These are phyloP conservation scores for Aureobasidium sp. DNA, from an alignment of 2,329 filamentous ascomycete genomes.

Conservation along the genomic window DNA sequence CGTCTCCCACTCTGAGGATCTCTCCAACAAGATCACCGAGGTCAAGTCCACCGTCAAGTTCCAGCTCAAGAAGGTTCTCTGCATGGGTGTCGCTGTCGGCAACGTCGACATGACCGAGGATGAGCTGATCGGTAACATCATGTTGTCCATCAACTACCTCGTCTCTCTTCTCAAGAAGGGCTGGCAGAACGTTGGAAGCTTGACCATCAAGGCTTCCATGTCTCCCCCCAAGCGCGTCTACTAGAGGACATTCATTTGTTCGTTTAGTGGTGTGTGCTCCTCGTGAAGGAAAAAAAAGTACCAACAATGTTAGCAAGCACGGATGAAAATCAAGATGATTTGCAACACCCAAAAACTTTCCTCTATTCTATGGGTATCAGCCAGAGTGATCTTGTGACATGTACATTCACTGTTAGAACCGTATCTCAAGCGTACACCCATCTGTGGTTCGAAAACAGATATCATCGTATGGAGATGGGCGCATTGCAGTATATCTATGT, in stretches of 20 bases:
- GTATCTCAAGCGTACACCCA: not conserved
- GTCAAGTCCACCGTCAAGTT: conserved; percentile 99
- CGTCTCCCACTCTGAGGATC: conserved; percentile 93
- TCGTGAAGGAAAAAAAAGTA: not conserved
- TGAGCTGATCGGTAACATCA: conserved; percentile 96
- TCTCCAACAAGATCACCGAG: conserved; percentile 91
- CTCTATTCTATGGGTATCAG: not conserved
- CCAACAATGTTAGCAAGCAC: conserved; percentile 1
- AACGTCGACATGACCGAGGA: conserved; percentile 96
- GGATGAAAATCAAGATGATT: conserved; percentile 12
- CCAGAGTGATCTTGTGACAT: not conserved
- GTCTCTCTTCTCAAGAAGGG: conserved; percentile 99
- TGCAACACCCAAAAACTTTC: not conserved
- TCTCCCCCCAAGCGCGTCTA: conserved; percentile 96
- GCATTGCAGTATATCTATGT: not conserved
- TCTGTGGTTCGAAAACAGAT: not conserved
- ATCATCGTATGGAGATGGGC: not conserved
- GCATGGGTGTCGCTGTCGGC: conserved; percentile 98
- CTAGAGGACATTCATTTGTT: conserved; percentile 47
- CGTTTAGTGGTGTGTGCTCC: not conserved
- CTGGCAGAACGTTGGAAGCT: conserved; percentile 99
- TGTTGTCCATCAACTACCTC: conserved; percentile 99
- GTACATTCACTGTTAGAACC: not conserved
- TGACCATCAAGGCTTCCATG: conserved; percentile 99
- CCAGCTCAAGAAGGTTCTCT: conserved; percentile 99